Percentiles rank a stretch among this genome's conserved stretches.
Conservation (phyloP, 129 eudicot genomes). For the Cynara cardunculus region DNA sequence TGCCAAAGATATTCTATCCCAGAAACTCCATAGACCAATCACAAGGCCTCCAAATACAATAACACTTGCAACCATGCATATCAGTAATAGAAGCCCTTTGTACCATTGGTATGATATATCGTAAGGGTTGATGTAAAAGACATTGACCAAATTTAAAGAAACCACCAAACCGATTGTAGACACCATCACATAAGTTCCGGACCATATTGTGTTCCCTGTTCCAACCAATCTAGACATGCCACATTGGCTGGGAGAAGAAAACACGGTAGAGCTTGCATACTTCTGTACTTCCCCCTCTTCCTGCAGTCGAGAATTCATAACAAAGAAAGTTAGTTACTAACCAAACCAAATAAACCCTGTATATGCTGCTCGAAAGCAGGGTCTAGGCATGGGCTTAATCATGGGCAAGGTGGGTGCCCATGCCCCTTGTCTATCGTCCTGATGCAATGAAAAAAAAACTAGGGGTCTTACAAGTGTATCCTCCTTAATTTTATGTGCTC, state of each 20-base stretch:
- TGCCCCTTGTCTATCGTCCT: too few relatives aligned
- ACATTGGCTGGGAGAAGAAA: conserved; percentile 30
- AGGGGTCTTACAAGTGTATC: background rate
- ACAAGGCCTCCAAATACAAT: conserved; percentile 64
- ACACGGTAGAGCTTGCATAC: conserved; percentile 29
- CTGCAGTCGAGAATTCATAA: conserved; percentile 34
- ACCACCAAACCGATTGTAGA: conserved; percentile 58
- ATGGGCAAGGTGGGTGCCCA: too few relatives aligned
- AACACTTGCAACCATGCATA: conserved; percentile 70
- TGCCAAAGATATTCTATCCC: conserved; percentile 48
- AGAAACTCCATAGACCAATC: conserved; percentile 57
- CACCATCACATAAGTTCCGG: conserved; percentile 57
- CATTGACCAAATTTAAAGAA: conserved; percentile 44
- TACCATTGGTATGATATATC: conserved; percentile 55
- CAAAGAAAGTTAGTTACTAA: background rate
- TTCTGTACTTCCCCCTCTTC: conserved; percentile 57
- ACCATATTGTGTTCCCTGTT: conserved; percentile 71
- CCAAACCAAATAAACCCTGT: background rate
- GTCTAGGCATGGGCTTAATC: background rate
- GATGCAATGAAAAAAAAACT: background rate
- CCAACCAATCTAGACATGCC: conserved; percentile 80
- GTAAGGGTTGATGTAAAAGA: conserved; percentile 49
- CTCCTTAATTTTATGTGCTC: background rate
- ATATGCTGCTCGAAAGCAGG: background rate
- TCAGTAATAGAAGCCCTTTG: conserved; percentile 69